A percentile compares a stretch with the other conserved stretches of the same genome.
These are phyloP conservation scores for Trametes versicolor DNA, from an alignment of 1,284 basidiomycete species.

Conservation along the genomic window DNA sequence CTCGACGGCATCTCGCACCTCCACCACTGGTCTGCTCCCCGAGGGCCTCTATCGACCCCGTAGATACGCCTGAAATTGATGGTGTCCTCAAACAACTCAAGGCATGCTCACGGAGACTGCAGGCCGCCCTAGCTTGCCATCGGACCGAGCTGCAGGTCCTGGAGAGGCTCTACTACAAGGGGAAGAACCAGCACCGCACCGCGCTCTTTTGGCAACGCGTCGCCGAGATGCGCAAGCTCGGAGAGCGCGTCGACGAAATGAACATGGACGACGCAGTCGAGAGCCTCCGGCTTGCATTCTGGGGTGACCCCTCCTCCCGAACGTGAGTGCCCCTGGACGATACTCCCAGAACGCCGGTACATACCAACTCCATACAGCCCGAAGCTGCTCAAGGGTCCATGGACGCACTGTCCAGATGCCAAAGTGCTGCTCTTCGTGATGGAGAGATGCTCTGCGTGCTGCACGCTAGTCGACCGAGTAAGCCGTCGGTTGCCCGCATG, in stretches of 20 bases:
- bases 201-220: conserved; percentile 78
- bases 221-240: conserved; percentile 66
- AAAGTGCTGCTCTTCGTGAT: conserved; percentile 46
- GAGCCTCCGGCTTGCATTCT: conserved; percentile 65
- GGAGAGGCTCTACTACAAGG: conserved; percentile 79
- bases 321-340: conserved; percentile 54
- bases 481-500: conserved; percentile 7
- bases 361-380: conserved; percentile 45
- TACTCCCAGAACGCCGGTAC: neutral
- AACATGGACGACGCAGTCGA: conserved; percentile 55
- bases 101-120: conserved; percentile 59
- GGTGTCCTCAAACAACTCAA: conserved; percentile 68
- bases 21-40: conserved; percentile 43
- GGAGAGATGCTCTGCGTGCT: conserved; percentile 49
- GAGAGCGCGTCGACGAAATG: conserved; percentile 56
- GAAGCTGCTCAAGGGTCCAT: conserved; percentile 63
- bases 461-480: conserved; percentile 58
- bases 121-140: conserved; percentile 53
- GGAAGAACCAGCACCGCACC: conserved; percentile 79
- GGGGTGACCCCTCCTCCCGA: conserved; percentile 51
- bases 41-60: conserved; percentile 49
- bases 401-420: conserved; percentile 64
- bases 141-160: conserved; percentile 67
- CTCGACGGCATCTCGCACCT: conserved; percentile 36
- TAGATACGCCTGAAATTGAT: conserved; percentile 58